Evolutionary conservation across 345 rosid species (phyloP), one percentile per base, ranked within the genome.

Genomic region (Boechera stricta): DNA sequence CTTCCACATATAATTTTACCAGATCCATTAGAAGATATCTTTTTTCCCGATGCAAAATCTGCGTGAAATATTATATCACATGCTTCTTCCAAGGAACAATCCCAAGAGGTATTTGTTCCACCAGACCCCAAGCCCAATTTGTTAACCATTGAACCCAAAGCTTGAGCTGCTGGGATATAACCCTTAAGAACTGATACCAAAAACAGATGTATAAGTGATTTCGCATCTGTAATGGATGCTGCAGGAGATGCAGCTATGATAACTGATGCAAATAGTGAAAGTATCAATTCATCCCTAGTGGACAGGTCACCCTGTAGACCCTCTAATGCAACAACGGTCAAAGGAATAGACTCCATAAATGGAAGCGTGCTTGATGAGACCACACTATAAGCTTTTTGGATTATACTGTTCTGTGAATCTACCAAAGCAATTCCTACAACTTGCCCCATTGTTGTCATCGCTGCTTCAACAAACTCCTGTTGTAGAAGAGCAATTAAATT

Each of bases 111-210:
- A 41, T 76, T 67, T 55, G 66, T 62, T 70, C 69, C 85, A 44
- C 76, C 63, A 54, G 88, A 61, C 68, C 80, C 83, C 28, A 73
- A 28, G 51, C 69, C 71, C 81, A 89, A 69, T 83, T 95, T 95
- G 83, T 95, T 92, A 69, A 92, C 82, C 65, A 92, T n/a, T 72
- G 97, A 90, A 56, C 98, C 95, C 82, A 92, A 76, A 4, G 98
- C 97, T 76, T 92, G 96, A 73, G 94, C 96, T 63, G 98, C 86
- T 56, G 77, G 78, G 77, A 84, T 75, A 82, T 79, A 77, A 61
- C 98, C 98, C 84, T 76, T 83, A 67, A 86, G 85, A 45, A 87
- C 66, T 61, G 80, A 54, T 73, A 69, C 70, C 80, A 83, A 65
- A 78, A 92, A 84, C 54, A 89, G 59, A 45, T 66, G 77, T 55